These are phyloP conservation scores for Podospora appendiculata DNA, from an alignment of 495 filamentous ascomycete species.

Conservation along the genomic window DNA sequence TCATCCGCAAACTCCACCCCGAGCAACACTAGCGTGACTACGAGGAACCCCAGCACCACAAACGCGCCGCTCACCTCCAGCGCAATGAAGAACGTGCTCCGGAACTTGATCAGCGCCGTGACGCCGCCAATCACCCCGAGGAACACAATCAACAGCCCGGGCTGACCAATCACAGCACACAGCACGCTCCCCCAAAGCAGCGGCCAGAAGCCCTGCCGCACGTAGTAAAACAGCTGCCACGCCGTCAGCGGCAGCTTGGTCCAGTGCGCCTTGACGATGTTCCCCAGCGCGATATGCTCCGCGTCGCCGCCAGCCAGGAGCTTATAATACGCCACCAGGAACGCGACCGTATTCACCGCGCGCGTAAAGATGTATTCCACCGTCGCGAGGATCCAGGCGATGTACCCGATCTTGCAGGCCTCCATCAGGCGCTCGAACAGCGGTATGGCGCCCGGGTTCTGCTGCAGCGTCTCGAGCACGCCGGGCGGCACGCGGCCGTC, in stretches of 20 bases:
- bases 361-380: conserved; percentile 16
- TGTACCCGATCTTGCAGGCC: neutral
- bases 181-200: conserved; percentile 1
- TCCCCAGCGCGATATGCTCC: conserved; percentile 3
- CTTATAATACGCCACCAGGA: conserved; percentile 9
- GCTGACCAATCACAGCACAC: conserved; percentile 9
- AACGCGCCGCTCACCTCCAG: conserved; percentile 21
- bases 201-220: conserved; percentile 3
- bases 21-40: conserved; percentile 4
- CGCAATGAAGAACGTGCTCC: conserved; percentile 22
- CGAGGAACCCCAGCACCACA: conserved; percentile 9
- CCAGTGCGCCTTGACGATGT: conserved; percentile 4
- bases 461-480: neutral
- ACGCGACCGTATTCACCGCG: conserved; percentile 8
- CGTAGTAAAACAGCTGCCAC: conserved; percentile 10
- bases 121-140: conserved; percentile 4
- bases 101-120: conserved; percentile 9
- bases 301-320: conserved; percentile 4
- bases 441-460: neutral
- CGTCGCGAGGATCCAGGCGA: conserved; percentile 11
- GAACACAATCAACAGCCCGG: conserved; percentile 5
- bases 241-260: neutral
- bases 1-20: conserved; percentile 10
- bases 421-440: neutral
- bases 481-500: neutral